Base-by-base conservation (phyloP, 1,139 yeast genomes). In the Candida sojae region DNA sequence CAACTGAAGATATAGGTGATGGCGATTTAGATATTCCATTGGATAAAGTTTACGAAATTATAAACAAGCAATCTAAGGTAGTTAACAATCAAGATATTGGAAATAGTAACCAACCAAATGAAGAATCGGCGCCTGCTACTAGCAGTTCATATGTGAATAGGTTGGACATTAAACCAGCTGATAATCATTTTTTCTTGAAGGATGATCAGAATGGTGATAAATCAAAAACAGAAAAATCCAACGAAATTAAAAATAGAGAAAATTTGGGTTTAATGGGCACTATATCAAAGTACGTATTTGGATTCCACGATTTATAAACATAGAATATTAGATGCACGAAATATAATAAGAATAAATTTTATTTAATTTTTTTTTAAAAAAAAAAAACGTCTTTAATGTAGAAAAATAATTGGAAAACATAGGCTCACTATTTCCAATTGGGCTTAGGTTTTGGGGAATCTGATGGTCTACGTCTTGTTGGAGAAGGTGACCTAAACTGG, bases 1-100 rank as follows among this genome's bases (percentile, higher is more conserved):
- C 70, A 25, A 65, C 62, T 35, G 85, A 84, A 54, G 86, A 85
- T 56, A 73, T 84, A 35, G 91, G 90, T 4, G 68, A 68, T n/a
- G 68, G 66, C 52, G 57, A 50, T 34, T 59, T 55, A 56, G 57
- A 53, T 53, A 53, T 47, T 35, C 41, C 51, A 21, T 39, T 50
- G 30, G 45, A 39, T 13, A 41, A 41, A 28, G 17, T 41, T 13
- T 32, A 41, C 13, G 38, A 41, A 34, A 41, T 41, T 34, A 41
- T 41, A 11, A 41, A 41, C 36, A 26, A 34, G 25, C 43, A 41
- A 21, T 28, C 41, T 6, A 40, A 34, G 30, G 11, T 35, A 30
- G 26, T 38, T n/a, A 38, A 38, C 21, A n/a, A n/a, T 17, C 41
- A 38, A 38, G 41, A 38, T n/a, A n/a, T 29, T 17, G 39, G 37